Evolutionary conservation across 2,329 filamentous ascomycete species (phyloP), one percentile per base, ranked within the genome.

Genomic region (Sporothrix humicola): DNA sequence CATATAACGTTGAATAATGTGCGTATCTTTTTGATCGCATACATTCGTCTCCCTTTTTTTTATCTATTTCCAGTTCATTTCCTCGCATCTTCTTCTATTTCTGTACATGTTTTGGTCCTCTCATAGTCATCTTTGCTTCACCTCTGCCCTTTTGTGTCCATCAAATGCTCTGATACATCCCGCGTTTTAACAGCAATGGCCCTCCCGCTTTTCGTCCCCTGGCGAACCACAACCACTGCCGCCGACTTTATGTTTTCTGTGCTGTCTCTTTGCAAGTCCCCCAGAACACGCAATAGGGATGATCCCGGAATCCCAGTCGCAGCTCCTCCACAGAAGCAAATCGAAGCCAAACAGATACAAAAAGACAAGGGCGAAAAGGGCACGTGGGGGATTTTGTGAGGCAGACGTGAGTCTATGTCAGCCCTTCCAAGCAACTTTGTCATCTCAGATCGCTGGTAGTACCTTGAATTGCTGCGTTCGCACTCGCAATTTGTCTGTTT

Each of bases 281-380:
- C 58, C 70, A 72, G 59, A 65, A 50, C 59, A 72, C 70, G 70
- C 58, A 63, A 72, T 52, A 71, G 42, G 56, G 69, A 63, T 42
- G 56, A 71, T 71, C 69, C 44, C 23, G 69, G 69, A 31, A 72
- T 54, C 70, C 70, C 48, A 65, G 70, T 44, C 31, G 70, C 70
- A 72, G 31, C 26, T 72, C 70, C 70, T 72, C 70, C 70, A 65
- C 70, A 71, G 7, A 42, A 50, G n/a, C 6, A 6, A 13, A 56
- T 3, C 48, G 5, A 50, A 12, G 37, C 44, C 31, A 68, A 13
- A 31, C 44, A 26, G 61, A 66, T 4, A n/a, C 17, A 26, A 44
- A 44, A 37, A 44, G 7, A 20, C 17, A n/a, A 13, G 12, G 6
- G 15, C 8, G 15, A 65, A 23, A 46, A 3, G 23, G 61, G 61